Conservation (phyloP, 139 green algal genomes). For the Chlamydomonas sp. region DNA sequence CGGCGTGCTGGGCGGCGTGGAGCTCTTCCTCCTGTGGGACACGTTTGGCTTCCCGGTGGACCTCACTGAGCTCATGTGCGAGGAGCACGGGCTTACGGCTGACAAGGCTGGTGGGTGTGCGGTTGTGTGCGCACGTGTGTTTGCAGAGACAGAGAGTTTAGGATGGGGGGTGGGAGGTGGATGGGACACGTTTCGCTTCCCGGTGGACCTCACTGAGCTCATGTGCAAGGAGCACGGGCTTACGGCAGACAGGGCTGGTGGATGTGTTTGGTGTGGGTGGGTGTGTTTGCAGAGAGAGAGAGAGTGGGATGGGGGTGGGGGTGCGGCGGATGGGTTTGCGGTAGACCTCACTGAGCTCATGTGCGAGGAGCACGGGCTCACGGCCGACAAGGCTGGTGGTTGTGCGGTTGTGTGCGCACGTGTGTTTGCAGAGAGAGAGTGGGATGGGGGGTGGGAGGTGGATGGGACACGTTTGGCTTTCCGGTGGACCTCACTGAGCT, state of each 20-base stretch:
- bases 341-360: constrained; percentile 89
- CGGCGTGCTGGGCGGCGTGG: constrained; percentile 26
- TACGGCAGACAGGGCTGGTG: constrained; percentile 76
- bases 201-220: constrained; percentile 83
- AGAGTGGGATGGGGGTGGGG: too few relatives aligned
- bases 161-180: too few relatives aligned
- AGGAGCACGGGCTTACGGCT: constrained; percentile 80
- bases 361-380: constrained; percentile 83
- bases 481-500: constrained; percentile 87
- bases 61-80: constrained; percentile 86
- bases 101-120: too few relatives aligned
- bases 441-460: too few relatives aligned
- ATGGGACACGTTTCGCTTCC: constrained; percentile 98
- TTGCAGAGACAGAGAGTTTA: too few relatives aligned
- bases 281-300: too few relatives aligned
- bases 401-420: too few relatives aligned
- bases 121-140: too few relatives aligned
- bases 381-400: constrained; percentile 82
- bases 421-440: too few relatives aligned
- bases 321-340: constrained; percentile 95
- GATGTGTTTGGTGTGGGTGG: too few relatives aligned
- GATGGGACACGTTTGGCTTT: constrained; percentile 98
- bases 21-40: constrained; percentile 94
- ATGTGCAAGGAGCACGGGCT: constrained; percentile 91
- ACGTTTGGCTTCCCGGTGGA: constrained; percentile 95